phyloP scores from a whole-genome alignment of 768 basidiomycete genomes.

The Trametes punicea region DNA sequence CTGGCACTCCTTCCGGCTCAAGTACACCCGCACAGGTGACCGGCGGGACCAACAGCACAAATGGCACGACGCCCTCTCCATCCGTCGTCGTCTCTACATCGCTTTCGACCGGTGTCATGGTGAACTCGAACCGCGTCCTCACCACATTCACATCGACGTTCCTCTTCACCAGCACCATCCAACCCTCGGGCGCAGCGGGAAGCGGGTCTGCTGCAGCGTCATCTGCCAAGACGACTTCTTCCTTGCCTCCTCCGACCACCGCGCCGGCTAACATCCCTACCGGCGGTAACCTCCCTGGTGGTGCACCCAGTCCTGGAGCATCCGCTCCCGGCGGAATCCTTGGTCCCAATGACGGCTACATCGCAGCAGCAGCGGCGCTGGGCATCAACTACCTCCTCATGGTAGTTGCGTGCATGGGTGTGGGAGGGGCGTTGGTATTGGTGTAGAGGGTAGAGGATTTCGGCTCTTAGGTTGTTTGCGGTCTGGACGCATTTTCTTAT shows the following conservation, averaged over 20 bases:
- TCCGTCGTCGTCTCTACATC: slow-evolving; percentile 16
- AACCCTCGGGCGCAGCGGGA: slow-evolving; percentile 23
- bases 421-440: slow-evolving; percentile 25
- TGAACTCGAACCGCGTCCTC: slow-evolving; percentile 39
- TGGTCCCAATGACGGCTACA: slow-evolving; percentile 69
- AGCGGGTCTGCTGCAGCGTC: slow-evolving; percentile 23
- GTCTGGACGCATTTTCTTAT: slow-evolving; percentile 9
- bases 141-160: slow-evolving; percentile 36
- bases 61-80: slow-evolving; percentile 28
- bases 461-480: slow-evolving; percentile 1
- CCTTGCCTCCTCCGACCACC: slow-evolving; percentile 49
- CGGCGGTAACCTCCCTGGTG: slow-evolving; percentile 45
- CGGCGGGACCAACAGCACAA: slow-evolving; percentile 8
- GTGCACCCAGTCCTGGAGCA: slow-evolving; percentile 62
- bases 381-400: slow-evolving; percentile 44
- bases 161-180: slow-evolving; percentile 45
- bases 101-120: slow-evolving; percentile 35
- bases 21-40: background rate
- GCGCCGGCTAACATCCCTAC: slow-evolving; percentile 54
- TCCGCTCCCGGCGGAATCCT: slow-evolving; percentile 43
- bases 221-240: slow-evolving; percentile 36
- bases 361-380: slow-evolving; percentile 51
- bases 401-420: slow-evolving; percentile 40
- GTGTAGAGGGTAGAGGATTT: background rate
- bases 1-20: background rate